Base-by-base conservation (phyloP, 1,284 basidiomycete genomes). In the Ganoderma lucidum region DNA sequence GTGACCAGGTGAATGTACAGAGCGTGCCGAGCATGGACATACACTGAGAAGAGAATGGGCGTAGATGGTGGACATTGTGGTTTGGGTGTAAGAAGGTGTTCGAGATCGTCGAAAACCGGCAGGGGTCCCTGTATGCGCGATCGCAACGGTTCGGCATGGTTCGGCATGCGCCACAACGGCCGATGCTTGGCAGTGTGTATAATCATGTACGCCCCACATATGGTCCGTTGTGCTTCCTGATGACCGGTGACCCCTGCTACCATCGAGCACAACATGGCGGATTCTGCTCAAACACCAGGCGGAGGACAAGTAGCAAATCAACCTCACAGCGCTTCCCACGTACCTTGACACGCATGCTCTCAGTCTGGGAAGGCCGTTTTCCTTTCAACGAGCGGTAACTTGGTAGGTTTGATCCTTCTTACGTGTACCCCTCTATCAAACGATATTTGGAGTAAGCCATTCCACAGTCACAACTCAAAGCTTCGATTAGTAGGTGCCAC, bases 101-200 rank as follows among this genome's bases (percentile, higher is more conserved):
- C 35, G 56, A 55, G 32, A 32, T 45, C 42, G 61, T 30, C 41
- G 41, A 62, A 30, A 62, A 30, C 42, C 42, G 61, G 41, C 23
- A 17, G 28, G 32, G 15, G 53, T 30, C 15, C 30, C 17, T 55
- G 28, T 55, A 55, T 32, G 41, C 42, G 23, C 39, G 59, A 61
- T 44, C 42, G 45, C 45, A 15, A 48, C n/a, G n/a, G 45, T 32
- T 37, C 62, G 62, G 62, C 62, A 62, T 4, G 61, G 30, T 23
- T 62, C 61, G 61, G 61, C 61, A 42, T n/a, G 41, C 41, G 42
- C 61, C 61, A 62, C 61, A 8, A 45, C 3, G 61, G 53, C 32
- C 14, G 19, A 32, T n/a, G 56, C 56, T 58, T 58, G 56, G 56
- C 56, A 37, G 32, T 48, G n/a, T 23, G 45, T 6, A 23, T 48